Evolutionary conservation across 2,329 filamentous ascomycete genomes (phyloP).

Genomic region (Colletotrichum falcatum): DNA sequence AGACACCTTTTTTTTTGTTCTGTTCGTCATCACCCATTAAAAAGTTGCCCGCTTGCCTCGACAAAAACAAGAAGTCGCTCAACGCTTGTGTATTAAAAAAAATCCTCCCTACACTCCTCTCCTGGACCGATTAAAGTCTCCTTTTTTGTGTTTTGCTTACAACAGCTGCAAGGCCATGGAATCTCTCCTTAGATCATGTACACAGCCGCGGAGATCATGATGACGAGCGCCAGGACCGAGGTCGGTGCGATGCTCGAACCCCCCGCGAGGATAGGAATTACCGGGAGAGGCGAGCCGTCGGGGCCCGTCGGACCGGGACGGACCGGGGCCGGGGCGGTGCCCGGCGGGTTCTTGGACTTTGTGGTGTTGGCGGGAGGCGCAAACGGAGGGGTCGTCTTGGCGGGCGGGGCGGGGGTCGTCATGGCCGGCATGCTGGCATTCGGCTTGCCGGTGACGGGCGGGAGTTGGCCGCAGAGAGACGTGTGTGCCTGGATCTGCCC

Average conservation of each 20-base stretch:
- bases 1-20: neutral
- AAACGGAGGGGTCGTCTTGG: conserved; percentile 54
- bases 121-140: conserved; percentile 26
- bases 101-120: neutral
- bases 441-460: conserved; percentile 24
- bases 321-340: conserved; percentile 38
- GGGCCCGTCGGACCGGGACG: conserved; percentile 19
- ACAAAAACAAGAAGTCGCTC: conserved; percentile 21
- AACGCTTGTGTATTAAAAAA: conserved; percentile 11
- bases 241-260: conserved; percentile 46
- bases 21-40: conserved; percentile 28
- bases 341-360: conserved; percentile 38
- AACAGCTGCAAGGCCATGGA: neutral
- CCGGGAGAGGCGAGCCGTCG: conserved; percentile 26
- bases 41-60: conserved; percentile 16
- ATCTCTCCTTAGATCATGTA: conserved; percentile 49
- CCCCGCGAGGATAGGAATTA: conserved; percentile 46
- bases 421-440: conserved; percentile 17
- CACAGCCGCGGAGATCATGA: conserved; percentile 50
- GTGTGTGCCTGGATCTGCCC: conserved; percentile 50
- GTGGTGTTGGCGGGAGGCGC: conserved; percentile 50
- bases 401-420: conserved; percentile 17
- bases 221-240: conserved; percentile 50
- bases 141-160: neutral
- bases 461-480: conserved; percentile 37